Conservation (phyloP, 2,329 filamentous ascomycete species). For the Fusarium paranaense region DNA sequence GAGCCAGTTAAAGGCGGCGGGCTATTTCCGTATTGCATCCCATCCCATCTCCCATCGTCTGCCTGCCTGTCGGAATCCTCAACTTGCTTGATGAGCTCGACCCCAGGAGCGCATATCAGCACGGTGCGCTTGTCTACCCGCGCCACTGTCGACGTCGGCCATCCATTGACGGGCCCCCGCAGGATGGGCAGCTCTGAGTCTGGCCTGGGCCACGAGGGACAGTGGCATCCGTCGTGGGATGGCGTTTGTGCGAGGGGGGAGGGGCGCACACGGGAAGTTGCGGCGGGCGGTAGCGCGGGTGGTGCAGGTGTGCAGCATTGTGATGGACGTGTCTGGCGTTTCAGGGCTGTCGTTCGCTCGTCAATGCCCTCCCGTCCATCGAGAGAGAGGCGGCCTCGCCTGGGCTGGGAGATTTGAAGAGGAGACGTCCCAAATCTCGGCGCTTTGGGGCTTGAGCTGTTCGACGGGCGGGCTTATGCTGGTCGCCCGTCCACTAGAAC, state of each 20-base stretch:
- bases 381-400: background rate
- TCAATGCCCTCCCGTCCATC: background rate
- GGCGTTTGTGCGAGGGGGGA: constrained; percentile 15
- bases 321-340: constrained; percentile 39
- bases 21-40: constrained; percentile 19
- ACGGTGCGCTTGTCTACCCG: constrained; percentile 9
- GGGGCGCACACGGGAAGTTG: constrained; percentile 12
- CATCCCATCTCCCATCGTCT: background rate
- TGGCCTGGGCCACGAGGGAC: constrained; percentile 14
- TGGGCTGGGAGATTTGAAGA: background rate
- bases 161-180: background rate
- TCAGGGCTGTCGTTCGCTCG: constrained; percentile 26
- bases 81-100: background rate
- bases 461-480: constrained; percentile 3
- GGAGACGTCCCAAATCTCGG: background rate
- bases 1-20: constrained; percentile 11
- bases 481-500: constrained; percentile 7
- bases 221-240: constrained; percentile 16
- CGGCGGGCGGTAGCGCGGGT: constrained; percentile 13
- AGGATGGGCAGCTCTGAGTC: background rate
- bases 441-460: background rate
- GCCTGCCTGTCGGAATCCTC: constrained; percentile 8
- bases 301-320: constrained; percentile 21
- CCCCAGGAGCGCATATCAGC: background rate
- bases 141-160: constrained; percentile 4